Evolutionary conservation across 2,329 filamentous ascomycete genomes (phyloP).

Genomic region (Monilinia fructicola): DNA sequence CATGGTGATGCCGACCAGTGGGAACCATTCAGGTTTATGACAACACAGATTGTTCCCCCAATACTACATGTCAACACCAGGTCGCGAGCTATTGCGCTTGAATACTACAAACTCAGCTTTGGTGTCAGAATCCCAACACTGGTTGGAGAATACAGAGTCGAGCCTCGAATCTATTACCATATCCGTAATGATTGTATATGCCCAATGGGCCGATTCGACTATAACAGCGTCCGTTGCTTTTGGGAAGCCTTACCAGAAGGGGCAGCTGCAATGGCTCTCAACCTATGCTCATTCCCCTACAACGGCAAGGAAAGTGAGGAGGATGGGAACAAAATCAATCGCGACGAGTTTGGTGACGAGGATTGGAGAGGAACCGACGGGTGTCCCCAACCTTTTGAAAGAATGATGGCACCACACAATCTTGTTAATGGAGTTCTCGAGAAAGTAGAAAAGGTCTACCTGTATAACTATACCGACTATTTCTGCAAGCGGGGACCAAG

Average conservation of each 20-base stretch:
- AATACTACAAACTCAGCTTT: slow-evolving; percentile 4
- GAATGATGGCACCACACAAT: not conserved
- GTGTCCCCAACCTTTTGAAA: not conserved
- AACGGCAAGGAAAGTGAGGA: not conserved
- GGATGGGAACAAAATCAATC: not conserved
- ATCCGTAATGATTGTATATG: not conserved
- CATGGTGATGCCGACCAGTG: not conserved
- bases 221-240: not conserved
- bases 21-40: not conserved
- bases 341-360: not conserved
- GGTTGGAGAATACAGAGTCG: not conserved
- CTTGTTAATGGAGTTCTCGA: too few relatives aligned
- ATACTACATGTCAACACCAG: not conserved
- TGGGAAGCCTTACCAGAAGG: not conserved
- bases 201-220: not conserved
- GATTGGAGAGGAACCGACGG: not conserved
- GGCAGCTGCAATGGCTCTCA: not conserved
- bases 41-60: not conserved
- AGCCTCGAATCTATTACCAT: not conserved
- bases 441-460: not conserved
- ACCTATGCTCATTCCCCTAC: not conserved
- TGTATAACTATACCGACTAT: not conserved
- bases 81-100: not conserved
- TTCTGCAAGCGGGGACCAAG: not conserved
- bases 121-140: too few relatives aligned